Evolutionary conservation across 1,284 basidiomycete genomes (phyloP).

Genomic region (Bjerkandera adusta): DNA sequence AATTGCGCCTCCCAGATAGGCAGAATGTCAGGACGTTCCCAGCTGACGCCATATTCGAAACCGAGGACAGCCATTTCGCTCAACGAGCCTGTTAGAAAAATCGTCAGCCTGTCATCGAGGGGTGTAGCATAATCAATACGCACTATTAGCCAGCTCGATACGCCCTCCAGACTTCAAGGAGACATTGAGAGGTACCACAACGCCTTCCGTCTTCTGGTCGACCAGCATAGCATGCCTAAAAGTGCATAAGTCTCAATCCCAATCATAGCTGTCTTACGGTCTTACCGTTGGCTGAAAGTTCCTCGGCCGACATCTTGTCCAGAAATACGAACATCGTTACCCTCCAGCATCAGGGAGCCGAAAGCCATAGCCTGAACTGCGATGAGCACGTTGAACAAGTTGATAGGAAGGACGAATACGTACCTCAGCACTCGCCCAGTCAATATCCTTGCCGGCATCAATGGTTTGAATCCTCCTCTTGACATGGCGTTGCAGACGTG

Average conservation of each 20-base stretch:
- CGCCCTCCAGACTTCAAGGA: constrained; percentile 60
- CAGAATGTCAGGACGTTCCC: constrained; percentile 77
- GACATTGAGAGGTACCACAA: constrained; percentile 77
- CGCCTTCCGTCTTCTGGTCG: constrained; percentile 78
- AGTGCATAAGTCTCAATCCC: neutral
- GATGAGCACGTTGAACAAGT: neutral
- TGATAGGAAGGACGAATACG: constrained; percentile 10
- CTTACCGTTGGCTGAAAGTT: constrained; percentile 83
- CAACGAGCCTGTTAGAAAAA: constrained; percentile 59
- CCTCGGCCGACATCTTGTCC: constrained; percentile 90
- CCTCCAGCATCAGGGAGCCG: constrained; percentile 79
- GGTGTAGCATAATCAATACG: constrained; percentile 24
- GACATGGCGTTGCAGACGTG: constrained; percentile 77
- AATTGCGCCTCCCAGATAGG: constrained; percentile 94
- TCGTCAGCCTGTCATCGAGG: neutral
- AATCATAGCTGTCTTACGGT: neutral
- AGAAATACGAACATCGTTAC: constrained; percentile 79
- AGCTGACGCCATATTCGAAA: constrained; percentile 87
- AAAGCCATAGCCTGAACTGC: constrained; percentile 71
- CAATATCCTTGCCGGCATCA: constrained; percentile 68
- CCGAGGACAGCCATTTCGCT: constrained; percentile 87
- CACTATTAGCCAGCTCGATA: constrained; percentile 84
- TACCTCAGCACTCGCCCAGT: constrained; percentile 88
- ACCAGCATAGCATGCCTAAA: constrained; percentile 85
- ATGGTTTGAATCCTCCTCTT: constrained; percentile 74